A percentile compares a stretch with the other conserved stretches of the same genome.
Evolutionary conservation across 2,329 filamentous ascomycete genomes (phyloP).

Genomic region (Phialophora verrucosa): DNA sequence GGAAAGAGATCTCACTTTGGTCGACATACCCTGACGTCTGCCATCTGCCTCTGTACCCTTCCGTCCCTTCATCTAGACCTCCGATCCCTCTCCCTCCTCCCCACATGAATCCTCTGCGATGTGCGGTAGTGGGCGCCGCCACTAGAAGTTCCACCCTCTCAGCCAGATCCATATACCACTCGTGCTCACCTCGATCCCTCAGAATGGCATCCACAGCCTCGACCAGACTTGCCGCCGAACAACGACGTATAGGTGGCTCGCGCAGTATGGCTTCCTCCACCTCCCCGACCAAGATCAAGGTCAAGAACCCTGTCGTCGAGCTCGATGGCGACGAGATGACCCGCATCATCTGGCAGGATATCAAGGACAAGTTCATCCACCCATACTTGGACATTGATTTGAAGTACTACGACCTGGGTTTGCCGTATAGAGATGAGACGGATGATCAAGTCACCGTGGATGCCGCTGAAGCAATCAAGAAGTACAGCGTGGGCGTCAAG

Average conservation of each 20-base stretch:
- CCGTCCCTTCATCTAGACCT: slow-evolving; percentile 15
- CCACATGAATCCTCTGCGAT: slow-evolving; percentile 33
- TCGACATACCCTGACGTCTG: background rate
- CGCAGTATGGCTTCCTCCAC: slow-evolving; percentile 53
- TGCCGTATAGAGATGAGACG: slow-evolving; percentile 94
- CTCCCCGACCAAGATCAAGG: slow-evolving; percentile 84
- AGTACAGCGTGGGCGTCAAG: slow-evolving; percentile 98
- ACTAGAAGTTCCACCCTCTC: slow-evolving; percentile 26
- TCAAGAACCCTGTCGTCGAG: slow-evolving; percentile 98
- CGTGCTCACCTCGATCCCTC: slow-evolving; percentile 26
- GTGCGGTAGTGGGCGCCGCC: slow-evolving; percentile 31
- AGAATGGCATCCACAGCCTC: slow-evolving; percentile 29
- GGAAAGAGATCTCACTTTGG: slow-evolving; percentile 4
- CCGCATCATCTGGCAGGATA: slow-evolving; percentile 97
- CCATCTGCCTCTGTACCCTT: slow-evolving; percentile 2
- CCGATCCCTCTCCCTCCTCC: slow-evolving; percentile 3
- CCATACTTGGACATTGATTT: slow-evolving; percentile 91
- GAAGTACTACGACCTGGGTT: slow-evolving; percentile 95
- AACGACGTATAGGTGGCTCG: slow-evolving; percentile 33
- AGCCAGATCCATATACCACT: slow-evolving; percentile 13
- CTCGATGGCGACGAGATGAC: slow-evolving; percentile 97
- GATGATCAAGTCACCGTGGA: slow-evolving; percentile 95
- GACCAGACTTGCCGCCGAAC: slow-evolving; percentile 37
- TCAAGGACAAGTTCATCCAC: slow-evolving; percentile 81
- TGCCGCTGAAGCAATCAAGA: slow-evolving; percentile 96